Conservation (phyloP, 371 early-diverging fungal genomes). For the Phascolomyces articulosus region DNA sequence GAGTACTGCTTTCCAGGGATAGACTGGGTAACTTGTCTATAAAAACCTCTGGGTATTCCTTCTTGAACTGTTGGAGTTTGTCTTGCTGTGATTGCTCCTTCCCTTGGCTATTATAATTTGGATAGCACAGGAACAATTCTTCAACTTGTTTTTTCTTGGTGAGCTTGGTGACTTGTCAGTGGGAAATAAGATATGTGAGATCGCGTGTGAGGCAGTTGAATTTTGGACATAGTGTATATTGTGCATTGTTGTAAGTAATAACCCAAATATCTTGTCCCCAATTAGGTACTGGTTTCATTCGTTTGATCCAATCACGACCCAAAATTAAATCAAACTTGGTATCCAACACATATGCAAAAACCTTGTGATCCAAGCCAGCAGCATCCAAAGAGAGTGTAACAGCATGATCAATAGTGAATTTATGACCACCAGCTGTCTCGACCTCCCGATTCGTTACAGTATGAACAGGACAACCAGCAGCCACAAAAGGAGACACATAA, state of each 20-base stretch:
- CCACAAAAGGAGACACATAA: background rate
- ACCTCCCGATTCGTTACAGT: too few relatives aligned
- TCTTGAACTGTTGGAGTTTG: too few relatives aligned
- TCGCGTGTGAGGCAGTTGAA: background rate
- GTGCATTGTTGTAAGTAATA: background rate
- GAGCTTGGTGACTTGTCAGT: background rate
- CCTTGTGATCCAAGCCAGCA: background rate
- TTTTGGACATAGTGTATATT: background rate
- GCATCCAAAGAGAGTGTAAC: too few relatives aligned
- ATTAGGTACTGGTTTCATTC: background rate
- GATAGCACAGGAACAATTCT: too few relatives aligned
- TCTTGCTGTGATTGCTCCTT: too few relatives aligned
- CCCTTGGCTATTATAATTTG: too few relatives aligned
- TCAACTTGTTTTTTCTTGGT: background rate
- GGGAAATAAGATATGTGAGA: conserved; percentile 2
- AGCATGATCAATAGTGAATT: too few relatives aligned
- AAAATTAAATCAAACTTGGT: conserved; percentile 6
- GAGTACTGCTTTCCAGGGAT: too few relatives aligned
- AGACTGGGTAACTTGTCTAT: too few relatives aligned
- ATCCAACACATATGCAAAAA: background rate
- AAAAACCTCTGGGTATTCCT: too few relatives aligned
- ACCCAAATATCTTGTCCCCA: background rate
- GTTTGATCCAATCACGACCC: background rate
- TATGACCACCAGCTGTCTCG: too few relatives aligned
- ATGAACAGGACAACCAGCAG: background rate